phyloP scores from a whole-genome alignment of 2,329 filamentous ascomycete species.

The Sporothrix dimorphospora region DNA sequence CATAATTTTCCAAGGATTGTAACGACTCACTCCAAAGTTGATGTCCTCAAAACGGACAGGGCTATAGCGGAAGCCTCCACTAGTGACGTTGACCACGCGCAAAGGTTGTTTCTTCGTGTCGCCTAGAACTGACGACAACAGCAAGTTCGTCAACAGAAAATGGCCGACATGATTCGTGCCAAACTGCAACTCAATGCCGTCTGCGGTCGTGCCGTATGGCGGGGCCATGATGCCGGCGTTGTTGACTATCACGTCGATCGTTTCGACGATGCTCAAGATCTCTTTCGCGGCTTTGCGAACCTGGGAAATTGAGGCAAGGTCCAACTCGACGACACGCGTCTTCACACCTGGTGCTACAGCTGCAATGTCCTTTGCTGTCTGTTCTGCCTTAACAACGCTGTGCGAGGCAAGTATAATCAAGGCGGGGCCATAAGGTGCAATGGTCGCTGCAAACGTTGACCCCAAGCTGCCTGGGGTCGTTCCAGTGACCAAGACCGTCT shows the following conservation, averaged over 20 bases:
- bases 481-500: conserved; percentile 34
- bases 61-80: conserved; percentile 12
- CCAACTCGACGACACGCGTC: conserved; percentile 42
- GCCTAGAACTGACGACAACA: conserved; percentile 43
- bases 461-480: conserved; percentile 32
- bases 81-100: conserved; percentile 30
- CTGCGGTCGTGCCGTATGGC: conserved; percentile 42
- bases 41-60: conserved; percentile 24
- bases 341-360: conserved; percentile 38
- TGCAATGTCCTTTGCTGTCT: conserved; percentile 43
- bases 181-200: conserved; percentile 50
- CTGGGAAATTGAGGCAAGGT: conserved; percentile 44
- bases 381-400: conserved; percentile 35
- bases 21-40: conserved; percentile 37
- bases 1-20: neutral
- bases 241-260: conserved; percentile 49
- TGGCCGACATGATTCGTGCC: conserved; percentile 55
- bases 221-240: conserved; percentile 50
- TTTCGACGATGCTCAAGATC: conserved; percentile 40
- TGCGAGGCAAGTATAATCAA: conserved; percentile 34
- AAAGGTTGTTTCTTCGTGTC: conserved; percentile 26
- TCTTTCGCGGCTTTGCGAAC: conserved; percentile 44
- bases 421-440: conserved; percentile 31
- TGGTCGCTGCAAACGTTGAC: conserved; percentile 29
- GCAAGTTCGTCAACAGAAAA: conserved; percentile 53